Evolutionary conservation across 2,329 filamentous ascomycete species (phyloP).

Genomic region (Colletotrichum spaethianum): DNA sequence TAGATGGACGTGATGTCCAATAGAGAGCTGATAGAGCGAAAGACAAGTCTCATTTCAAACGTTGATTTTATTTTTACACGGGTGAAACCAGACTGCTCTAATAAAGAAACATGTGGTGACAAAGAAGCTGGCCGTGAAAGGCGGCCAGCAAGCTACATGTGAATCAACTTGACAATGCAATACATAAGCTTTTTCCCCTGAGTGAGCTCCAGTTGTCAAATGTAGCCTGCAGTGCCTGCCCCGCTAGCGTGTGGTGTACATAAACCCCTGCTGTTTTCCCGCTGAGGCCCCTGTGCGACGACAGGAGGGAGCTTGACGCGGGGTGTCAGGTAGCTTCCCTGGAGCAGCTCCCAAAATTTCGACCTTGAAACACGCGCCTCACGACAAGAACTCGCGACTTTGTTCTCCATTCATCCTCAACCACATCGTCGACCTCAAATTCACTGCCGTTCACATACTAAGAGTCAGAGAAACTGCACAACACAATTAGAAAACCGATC

Average conservation of each 20-base stretch:
- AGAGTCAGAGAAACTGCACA: slow-evolving; percentile 9
- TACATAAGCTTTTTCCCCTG: neutral
- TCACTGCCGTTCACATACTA: slow-evolving; percentile 13
- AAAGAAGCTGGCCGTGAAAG: neutral
- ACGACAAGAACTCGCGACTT: slow-evolving; percentile 10
- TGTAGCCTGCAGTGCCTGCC: slow-evolving; percentile 14
- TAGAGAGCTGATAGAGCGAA: slow-evolving; percentile 42
- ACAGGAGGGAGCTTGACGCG: slow-evolving; percentile 30
- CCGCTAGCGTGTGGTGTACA: neutral
- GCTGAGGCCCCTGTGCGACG: slow-evolving; percentile 23
- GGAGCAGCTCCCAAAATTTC: slow-evolving; percentile 30
- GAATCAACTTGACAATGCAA: neutral
- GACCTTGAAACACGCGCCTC: slow-evolving; percentile 21
- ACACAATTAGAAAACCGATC: neutral
- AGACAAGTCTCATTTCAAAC: slow-evolving; percentile 41
- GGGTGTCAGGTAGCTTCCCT: slow-evolving; percentile 31
- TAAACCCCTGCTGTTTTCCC: slow-evolving; percentile 27
- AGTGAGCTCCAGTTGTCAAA: slow-evolving; percentile 8
- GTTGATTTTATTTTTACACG: neutral
- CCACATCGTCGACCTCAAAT: neutral
- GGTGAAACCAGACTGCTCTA: neutral
- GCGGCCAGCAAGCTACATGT: neutral
- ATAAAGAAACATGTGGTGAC: neutral
- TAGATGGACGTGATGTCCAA: slow-evolving; percentile 35
- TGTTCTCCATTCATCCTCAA: slow-evolving; percentile 1